Evolutionary conservation across 495 filamentous ascomycete genomes (phyloP).

Genomic region (Hyaloscypha variabilis): DNA sequence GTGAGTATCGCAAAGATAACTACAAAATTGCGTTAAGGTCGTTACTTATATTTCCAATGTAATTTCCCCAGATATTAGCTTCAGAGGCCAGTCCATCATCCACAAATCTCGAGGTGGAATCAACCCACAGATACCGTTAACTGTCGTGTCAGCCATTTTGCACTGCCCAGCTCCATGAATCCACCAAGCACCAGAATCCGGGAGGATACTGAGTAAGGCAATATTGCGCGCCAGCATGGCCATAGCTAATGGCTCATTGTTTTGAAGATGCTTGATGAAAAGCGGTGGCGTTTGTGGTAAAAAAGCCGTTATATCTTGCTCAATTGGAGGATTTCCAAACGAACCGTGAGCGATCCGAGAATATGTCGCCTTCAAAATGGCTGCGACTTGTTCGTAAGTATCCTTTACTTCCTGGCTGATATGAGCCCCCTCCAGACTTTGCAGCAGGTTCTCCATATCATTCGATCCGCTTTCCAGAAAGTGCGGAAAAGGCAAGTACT

Average conservation of each 20-base stretch:
- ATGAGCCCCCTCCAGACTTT: not conserved
- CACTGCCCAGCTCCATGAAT: constrained; percentile 15
- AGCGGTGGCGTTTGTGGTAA: constrained; percentile 9
- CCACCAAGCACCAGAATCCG: constrained; percentile 19
- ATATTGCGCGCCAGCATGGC: constrained; percentile 9
- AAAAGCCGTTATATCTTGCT: constrained; percentile 13
- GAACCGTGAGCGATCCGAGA: not conserved
- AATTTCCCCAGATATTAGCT: not conserved
- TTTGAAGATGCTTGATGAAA: constrained; percentile 13
- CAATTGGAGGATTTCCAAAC: not conserved
- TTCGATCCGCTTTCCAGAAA: constrained; percentile 8
- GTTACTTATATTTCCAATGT: not conserved
- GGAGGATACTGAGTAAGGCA: constrained; percentile 1
- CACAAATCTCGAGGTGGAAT: constrained; percentile 15
- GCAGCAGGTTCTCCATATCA: not conserved
- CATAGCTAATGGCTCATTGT: constrained; percentile 16
- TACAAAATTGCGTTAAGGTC: no score
- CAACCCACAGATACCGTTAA: constrained; percentile 7
- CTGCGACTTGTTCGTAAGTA: not conserved
- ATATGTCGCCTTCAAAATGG: constrained; percentile 4
- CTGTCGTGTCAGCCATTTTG: constrained; percentile 4
- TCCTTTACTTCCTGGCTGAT: not conserved
- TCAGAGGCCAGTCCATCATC: constrained; percentile 18
- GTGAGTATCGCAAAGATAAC: no score
- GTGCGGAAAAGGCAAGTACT: not conserved